These are phyloP conservation scores for Leishmania tropica DNA, from an alignment of 208 protist species.

Conservation along the genomic window DNA sequence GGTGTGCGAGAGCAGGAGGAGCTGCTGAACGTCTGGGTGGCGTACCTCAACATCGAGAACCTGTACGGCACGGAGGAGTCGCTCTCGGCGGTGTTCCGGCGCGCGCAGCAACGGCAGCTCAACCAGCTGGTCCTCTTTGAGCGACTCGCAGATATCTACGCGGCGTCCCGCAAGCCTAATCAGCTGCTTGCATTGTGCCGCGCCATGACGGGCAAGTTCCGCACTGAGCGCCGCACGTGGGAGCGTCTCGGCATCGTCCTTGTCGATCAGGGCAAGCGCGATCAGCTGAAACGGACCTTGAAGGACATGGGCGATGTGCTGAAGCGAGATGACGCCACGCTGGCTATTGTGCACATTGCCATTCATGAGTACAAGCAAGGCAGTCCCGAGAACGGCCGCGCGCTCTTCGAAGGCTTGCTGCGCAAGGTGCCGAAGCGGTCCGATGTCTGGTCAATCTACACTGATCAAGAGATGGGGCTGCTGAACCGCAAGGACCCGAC, in stretches of 20 bases:
- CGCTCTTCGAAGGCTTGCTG: conserved; percentile 91
- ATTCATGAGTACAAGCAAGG: conserved; percentile 87
- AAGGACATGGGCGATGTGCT: conserved; percentile 80
- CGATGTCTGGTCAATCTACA: conserved; percentile 90
- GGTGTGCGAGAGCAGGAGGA: conserved; percentile 83
- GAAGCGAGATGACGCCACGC: conserved; percentile 53
- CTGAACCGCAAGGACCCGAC: conserved; percentile 55
- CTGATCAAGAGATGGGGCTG: conserved; percentile 88
- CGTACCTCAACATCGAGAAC: conserved; percentile 95
- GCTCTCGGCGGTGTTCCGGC: conserved; percentile 84
- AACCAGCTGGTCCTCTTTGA: conserved; percentile 73
- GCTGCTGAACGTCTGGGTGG: conserved; percentile 93
- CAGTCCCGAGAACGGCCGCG: conserved; percentile 79
- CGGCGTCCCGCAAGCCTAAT: conserved; percentile 68
- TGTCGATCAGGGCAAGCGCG: conserved; percentile 78
- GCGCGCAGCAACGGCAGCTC: conserved; percentile 70
- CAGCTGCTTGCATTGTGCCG: conserved; percentile 87
- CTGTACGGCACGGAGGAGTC: conserved; percentile 91
- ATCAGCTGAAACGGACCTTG: conserved; percentile 86
- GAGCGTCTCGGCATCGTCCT: conserved; percentile 80
- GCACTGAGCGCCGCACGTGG: conserved; percentile 69
- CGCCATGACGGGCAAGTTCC: conserved; percentile 85
- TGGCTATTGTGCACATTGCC: conserved; percentile 77
- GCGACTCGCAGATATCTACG: conserved; percentile 87
- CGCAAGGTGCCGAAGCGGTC: conserved; percentile 84